Evolutionary conservation across 1,139 yeast species (phyloP), one percentile per base, ranked within the genome.

Genomic region (Kodamaea fungicola): DNA sequence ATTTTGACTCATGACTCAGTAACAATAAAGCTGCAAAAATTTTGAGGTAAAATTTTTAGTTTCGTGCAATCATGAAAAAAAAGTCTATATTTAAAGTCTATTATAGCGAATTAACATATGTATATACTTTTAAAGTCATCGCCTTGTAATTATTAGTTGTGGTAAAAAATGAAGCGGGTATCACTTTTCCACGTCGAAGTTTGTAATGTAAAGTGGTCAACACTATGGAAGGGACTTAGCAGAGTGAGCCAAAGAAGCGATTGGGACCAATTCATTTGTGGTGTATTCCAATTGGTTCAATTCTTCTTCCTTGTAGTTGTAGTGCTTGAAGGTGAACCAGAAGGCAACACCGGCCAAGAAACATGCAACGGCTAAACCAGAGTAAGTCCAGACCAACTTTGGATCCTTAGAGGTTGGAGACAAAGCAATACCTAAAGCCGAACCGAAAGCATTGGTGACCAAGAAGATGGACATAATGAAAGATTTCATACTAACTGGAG

Each of bases 401-500:
- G 90, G 90, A 59, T 83, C 78, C 41, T 62, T 72, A 12, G 86
- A 70, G 12, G 80, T 76, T 13, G 88, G 73, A 12, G 86, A 76
- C 42, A 83, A 64, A 7, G 88, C 87, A 59, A 80, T 80, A 55
- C 88, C 89, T 33, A 83, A 55, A 25, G 88, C 86, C 22, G 88
- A 71, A 50, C 90, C 90, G 42, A 76, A 46, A 10, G 87, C 87
- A 48, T 71, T 77, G 31, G 82, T 79, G 38, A 80, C 59, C 55
- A 80, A 65, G 62, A 75, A 80, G 34, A 80, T 51, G 7, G 84
- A 69, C 77, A 79, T 80, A 52, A 80, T 74, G 56, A 80, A 76
- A 8, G 84, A 75, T 57, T 79, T 79, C 86, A 79, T 80, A 39
- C 67, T 61, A 28, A 70, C 64, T 29, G 87, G 86, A 8, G 87